phyloP scores from a whole-genome alignment of 805 yeast species.

The Metschnikowia vanudenii region DNA sequence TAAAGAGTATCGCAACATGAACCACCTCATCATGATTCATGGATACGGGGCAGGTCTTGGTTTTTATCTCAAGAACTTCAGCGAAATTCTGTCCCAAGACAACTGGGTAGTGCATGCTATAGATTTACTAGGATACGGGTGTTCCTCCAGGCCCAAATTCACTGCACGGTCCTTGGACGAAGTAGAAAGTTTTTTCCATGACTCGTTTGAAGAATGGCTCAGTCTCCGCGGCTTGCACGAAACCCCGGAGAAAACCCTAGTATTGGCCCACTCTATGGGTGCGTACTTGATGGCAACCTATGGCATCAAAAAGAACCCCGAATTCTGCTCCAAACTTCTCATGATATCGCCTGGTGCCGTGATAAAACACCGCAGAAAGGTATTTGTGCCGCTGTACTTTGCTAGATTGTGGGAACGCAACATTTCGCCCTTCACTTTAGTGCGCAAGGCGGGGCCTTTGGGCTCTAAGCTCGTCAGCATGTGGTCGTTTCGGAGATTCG shows the following conservation, averaged over 20 bases:
- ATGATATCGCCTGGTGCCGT: constrained; percentile 92
- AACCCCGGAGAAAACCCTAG: constrained; percentile 44
- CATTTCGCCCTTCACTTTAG: constrained; percentile 80
- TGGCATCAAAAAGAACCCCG: constrained; percentile 55
- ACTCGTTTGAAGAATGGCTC: constrained; percentile 67
- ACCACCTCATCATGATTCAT: constrained; percentile 43
- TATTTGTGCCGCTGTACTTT: constrained; percentile 73
- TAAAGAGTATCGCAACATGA: constrained; percentile 5
- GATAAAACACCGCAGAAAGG: constrained; percentile 43
- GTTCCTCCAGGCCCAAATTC: constrained; percentile 78
- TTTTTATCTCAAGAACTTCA: constrained; percentile 40
- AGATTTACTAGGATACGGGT: constrained; percentile 88
- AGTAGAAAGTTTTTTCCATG: constrained; percentile 64
- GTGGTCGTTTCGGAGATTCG: constrained; percentile 84
- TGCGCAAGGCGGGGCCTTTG: constrained; percentile 72
- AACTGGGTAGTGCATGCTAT: constrained; percentile 80
- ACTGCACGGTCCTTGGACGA: constrained; percentile 36
- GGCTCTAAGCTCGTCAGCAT: constrained; percentile 87
- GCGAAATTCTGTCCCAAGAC: constrained; percentile 26
- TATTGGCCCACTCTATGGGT: constrained; percentile 90
- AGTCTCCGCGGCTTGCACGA: constrained; percentile 39
- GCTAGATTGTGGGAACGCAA: constrained; percentile 80
- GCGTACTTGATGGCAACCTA: constrained; percentile 76
- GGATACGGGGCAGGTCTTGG: constrained; percentile 49
- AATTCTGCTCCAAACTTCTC: constrained; percentile 62